phyloP scores from a whole-genome alignment of 2,329 filamentous ascomycete species.

The Aspergillus sp. region DNA sequence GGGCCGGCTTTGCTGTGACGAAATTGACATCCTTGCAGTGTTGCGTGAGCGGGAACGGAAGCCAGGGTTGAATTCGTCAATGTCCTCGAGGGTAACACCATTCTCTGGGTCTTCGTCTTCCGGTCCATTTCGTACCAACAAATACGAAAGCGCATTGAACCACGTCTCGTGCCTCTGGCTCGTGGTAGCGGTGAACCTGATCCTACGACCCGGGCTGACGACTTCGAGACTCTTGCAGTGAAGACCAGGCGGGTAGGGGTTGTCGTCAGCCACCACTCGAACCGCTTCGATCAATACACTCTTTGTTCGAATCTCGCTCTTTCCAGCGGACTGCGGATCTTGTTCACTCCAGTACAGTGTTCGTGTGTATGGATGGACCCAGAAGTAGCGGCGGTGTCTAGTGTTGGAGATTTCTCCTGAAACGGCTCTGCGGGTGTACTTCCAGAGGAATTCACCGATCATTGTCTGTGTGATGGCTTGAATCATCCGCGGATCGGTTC shows the following conservation, averaged over 20 bases:
- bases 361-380: conserved; percentile 96
- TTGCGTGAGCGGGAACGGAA: conserved; percentile 60
- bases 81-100: conserved; percentile 63
- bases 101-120: conserved; percentile 61
- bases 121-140: conserved; percentile 74
- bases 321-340: conserved; percentile 80
- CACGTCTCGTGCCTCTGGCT: conserved; percentile 96
- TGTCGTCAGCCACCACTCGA: conserved; percentile 89
- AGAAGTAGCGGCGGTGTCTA: conserved; percentile 94
- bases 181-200: conserved; percentile 94
- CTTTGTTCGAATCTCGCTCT: conserved; percentile 78
- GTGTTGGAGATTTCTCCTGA: conserved; percentile 86
- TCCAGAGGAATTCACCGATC: conserved; percentile 99
- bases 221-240: conserved; percentile 93
- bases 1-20: conserved; percentile 78
- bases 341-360: conserved; percentile 96
- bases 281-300: conserved; percentile 94
- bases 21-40: conserved; percentile 66
- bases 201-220: conserved; percentile 80
- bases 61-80: conserved; percentile 81
- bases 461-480: conserved; percentile 99
- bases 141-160: conserved; percentile 96
- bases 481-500: conserved; percentile 96
- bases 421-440: conserved; percentile 95
- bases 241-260: conserved; percentile 90